Conservation (phyloP, 768 basidiomycete genomes). For the Leccinellum rugosiceps region DNA sequence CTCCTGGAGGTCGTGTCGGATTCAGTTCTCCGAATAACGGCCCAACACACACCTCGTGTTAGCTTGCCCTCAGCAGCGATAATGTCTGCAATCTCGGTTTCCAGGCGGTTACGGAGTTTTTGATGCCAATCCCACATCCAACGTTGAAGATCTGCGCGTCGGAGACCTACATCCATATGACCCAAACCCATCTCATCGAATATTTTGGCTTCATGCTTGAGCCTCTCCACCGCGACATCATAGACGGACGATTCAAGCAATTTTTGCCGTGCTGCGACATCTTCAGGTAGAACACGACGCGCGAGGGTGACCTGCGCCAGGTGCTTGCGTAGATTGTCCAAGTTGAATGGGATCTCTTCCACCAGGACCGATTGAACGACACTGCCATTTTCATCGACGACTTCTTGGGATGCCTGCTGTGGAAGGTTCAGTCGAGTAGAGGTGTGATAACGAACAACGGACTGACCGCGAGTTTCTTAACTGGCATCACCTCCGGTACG, state of each 20-base stretch:
- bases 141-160: constrained; percentile 50
- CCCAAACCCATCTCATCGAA: constrained; percentile 58
- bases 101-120: constrained; percentile 50
- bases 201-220: constrained; percentile 58
- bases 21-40: not conserved
- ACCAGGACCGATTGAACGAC: constrained; percentile 18
- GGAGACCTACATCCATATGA: constrained; percentile 41
- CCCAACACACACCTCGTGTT: constrained; percentile 17
- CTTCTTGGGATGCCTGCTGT: constrained; percentile 5
- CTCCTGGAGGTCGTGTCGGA: constrained; percentile 4
- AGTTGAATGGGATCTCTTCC: constrained; percentile 67
- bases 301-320: constrained; percentile 62
- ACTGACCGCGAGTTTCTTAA: constrained; percentile 45
- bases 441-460: not conserved
- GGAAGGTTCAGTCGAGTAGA: not conserved
- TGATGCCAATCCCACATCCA: constrained; percentile 91
- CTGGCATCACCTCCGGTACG: constrained; percentile 64
- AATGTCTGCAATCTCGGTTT: constrained; percentile 49
- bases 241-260: constrained; percentile 46
- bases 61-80: constrained; percentile 33
- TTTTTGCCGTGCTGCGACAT: constrained; percentile 64
- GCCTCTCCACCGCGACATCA: constrained; percentile 44
- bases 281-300: constrained; percentile 60
- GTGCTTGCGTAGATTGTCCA: constrained; percentile 66
- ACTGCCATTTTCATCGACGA: not conserved